Conservation (phyloP, 2,329 filamentous ascomycete genomes). For the Ophiostoma sp. region DNA sequence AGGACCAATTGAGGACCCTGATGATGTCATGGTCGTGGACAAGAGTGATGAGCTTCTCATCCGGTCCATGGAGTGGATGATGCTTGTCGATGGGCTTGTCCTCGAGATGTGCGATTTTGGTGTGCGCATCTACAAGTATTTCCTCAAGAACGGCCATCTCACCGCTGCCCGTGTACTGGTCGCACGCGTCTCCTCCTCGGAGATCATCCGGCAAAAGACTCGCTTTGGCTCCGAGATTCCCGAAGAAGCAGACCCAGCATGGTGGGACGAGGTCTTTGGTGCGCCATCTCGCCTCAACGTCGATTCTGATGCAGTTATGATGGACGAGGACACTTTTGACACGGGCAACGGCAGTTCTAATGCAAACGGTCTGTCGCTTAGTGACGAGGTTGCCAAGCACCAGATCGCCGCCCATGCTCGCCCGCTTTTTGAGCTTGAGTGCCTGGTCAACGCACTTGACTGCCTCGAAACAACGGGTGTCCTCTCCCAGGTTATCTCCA, state of each 20-base stretch:
- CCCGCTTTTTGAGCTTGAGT: slow-evolving; percentile 63
- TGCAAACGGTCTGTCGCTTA: neutral
- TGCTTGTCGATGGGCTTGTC: slow-evolving; percentile 56
- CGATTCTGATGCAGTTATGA: slow-evolving; percentile 31
- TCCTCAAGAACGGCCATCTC: slow-evolving; percentile 62
- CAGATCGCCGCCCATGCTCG: slow-evolving; percentile 51
- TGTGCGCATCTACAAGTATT: slow-evolving; percentile 70
- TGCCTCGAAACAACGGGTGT: slow-evolving; percentile 61
- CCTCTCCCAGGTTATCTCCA: slow-evolving; percentile 48
- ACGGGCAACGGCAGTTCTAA: slow-evolving; percentile 5
- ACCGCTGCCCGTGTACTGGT: slow-evolving; percentile 51
- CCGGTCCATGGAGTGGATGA: slow-evolving; percentile 76
- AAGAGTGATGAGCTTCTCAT: slow-evolving; percentile 66
- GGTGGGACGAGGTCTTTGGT: slow-evolving; percentile 37
- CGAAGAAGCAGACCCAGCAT: slow-evolving; percentile 34
- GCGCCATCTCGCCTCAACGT: neutral
- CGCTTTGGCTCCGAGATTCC: slow-evolving; percentile 32
- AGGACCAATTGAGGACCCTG: slow-evolving; percentile 29
- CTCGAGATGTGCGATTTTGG: slow-evolving; percentile 42
- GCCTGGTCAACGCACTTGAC: slow-evolving; percentile 60
- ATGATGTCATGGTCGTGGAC: slow-evolving; percentile 39
- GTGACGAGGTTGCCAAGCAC: slow-evolving; percentile 33
- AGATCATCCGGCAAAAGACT: slow-evolving; percentile 42
- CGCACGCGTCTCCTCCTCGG: slow-evolving; percentile 46
- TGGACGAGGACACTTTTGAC: slow-evolving; percentile 31